Conservation (phyloP, 2,329 filamentous ascomycete species). For the Epichloe brachyelytri region DNA sequence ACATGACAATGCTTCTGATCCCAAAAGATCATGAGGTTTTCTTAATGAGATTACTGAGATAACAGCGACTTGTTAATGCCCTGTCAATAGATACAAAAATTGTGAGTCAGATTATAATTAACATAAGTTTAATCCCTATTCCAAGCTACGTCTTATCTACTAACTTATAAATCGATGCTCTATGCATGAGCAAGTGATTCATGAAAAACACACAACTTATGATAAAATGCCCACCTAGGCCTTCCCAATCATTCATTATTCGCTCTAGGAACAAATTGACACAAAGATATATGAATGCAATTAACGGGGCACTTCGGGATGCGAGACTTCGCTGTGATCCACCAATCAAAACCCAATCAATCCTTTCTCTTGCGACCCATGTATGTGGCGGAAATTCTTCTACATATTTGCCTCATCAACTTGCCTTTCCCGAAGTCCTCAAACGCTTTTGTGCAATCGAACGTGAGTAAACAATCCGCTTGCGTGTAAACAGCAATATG, state of each 20-base stretch:
- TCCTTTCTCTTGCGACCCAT: neutral
- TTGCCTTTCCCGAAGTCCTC: neutral
- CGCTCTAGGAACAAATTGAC: neutral
- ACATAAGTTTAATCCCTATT: no score
- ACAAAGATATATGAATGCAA: neutral
- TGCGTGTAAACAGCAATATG: neutral
- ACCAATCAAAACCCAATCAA: neutral
- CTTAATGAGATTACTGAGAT: neutral
- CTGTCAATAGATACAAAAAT: no score
- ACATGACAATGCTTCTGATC: slow-evolving; percentile 9
- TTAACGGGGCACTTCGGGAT: neutral
- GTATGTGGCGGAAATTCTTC: neutral
- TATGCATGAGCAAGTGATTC: no score
- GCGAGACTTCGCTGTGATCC: neutral
- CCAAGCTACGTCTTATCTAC: no score
- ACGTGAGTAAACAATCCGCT: neutral
- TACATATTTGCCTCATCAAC: neutral
- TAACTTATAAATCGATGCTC: no score
- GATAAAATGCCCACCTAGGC: neutral
- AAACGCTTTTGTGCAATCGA: neutral
- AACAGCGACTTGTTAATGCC: no score
- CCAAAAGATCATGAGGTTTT: neutral
- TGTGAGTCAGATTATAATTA: no score
- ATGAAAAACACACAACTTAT: no score
- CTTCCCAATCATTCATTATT: neutral